These are phyloP conservation scores for Ensete glaucum DNA, from an alignment of 176 grass and related monocot species.

Conservation along the genomic window DNA sequence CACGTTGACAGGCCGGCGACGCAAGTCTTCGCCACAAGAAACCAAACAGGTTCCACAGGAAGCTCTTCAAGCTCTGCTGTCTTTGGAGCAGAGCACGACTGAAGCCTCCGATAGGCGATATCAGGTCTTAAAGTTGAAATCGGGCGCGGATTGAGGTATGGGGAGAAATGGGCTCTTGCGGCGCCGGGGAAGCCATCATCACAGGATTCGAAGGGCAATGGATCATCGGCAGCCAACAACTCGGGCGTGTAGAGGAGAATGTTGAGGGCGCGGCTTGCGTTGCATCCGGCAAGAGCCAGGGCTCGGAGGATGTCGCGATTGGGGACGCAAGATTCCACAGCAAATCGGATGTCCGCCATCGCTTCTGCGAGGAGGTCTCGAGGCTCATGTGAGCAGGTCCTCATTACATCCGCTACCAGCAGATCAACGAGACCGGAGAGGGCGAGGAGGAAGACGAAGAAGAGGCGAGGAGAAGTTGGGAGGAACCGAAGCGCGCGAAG, in stretches of 20 bases:
- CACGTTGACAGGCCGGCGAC: conserved; percentile 60
- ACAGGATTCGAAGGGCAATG: not conserved
- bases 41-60: conserved; percentile 57
- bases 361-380: conserved; percentile 45
- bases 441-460: too few species aligned
- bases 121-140: conserved; percentile 42
- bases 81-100: conserved; percentile 35
- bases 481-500: too few species aligned
- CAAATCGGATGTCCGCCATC: conserved; percentile 40
- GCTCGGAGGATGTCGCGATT: conserved; percentile 33
- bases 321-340: conserved; percentile 29
- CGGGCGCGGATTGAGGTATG: conserved; percentile 65
- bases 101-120: conserved; percentile 24
- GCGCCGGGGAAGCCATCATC: conserved; percentile 14
- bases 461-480: too few species aligned
- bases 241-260: conserved; percentile 38
- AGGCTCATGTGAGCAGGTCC: not conserved
- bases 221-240: not conserved
- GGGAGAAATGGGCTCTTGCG: conserved; percentile 34
- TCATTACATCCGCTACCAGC: not conserved
- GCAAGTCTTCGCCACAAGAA: conserved; percentile 60
- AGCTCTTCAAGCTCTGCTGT: conserved; percentile 64
- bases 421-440: too few species aligned
- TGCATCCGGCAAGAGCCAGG: conserved; percentile 42
- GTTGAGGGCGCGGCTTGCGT: conserved; percentile 56